A percentile compares a stretch with the other conserved stretches of the same genome.
phyloP scores from a whole-genome alignment of 106 monocot species.

The Agapanthus africanus region DNA sequence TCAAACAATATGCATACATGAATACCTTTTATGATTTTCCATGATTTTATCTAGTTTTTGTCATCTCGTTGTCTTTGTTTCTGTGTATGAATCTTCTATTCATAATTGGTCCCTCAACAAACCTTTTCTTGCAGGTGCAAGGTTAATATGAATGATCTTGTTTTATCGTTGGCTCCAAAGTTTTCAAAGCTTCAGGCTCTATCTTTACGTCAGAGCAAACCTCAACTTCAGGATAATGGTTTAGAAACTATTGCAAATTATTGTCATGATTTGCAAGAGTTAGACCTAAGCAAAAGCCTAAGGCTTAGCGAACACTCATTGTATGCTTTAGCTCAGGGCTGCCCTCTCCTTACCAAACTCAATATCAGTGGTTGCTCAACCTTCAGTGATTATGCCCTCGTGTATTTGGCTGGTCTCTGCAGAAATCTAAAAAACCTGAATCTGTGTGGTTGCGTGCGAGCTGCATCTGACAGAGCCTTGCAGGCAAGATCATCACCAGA shows the following conservation, averaged over 20 bases:
- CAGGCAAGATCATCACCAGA: conserved; percentile 32
- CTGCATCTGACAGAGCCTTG: conserved; percentile 77
- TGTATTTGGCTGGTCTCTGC: conserved; percentile 50
- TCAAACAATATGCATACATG: background rate
- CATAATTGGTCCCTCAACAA: too few relatives aligned
- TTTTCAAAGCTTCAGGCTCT: conserved; percentile 78
- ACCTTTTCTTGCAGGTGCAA: too few relatives aligned
- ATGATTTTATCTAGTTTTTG: too few relatives aligned
- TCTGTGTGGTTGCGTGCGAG: conserved; percentile 86
- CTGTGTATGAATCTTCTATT: too few relatives aligned
- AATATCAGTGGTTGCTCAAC: conserved; percentile 87
- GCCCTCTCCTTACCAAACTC: conserved; percentile 61
- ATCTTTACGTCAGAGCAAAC: conserved; percentile 56
- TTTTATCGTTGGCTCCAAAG: conserved; percentile 71
- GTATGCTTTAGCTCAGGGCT: conserved; percentile 77
- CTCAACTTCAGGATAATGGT: conserved; percentile 78
- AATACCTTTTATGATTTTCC: too few relatives aligned
- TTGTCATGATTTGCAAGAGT: conserved; percentile 74
- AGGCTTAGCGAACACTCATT: conserved; percentile 64
- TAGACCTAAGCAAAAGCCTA: conserved; percentile 89
- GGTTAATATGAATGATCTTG: conserved; percentile 77
- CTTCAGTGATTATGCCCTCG: conserved; percentile 73
- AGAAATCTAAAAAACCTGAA: conserved; percentile 65
- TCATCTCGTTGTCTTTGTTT: too few relatives aligned
- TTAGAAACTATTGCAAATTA: conserved; percentile 67